These are phyloP conservation scores for Hanseniaspora mollemarum DNA, from an alignment of 805 yeast species.

Conservation along the genomic window DNA sequence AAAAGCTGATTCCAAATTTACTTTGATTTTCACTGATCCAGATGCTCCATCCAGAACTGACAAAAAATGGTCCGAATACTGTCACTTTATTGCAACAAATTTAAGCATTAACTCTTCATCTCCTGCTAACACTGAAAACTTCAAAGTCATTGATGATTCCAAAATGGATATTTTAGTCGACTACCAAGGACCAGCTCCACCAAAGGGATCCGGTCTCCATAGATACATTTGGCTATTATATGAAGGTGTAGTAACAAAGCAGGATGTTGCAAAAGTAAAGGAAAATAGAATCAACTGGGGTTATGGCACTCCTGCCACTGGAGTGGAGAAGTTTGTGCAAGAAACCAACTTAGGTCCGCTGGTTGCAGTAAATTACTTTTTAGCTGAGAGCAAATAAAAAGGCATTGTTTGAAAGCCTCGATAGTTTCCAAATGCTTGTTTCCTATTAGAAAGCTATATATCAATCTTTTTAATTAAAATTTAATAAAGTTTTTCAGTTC, in stretches of 20 bases:
- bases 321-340: conserved; percentile 62
- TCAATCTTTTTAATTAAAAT: too few species aligned
- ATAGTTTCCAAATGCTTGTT: too few species aligned
- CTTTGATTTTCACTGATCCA: conserved; percentile 79
- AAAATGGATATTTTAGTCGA: conserved; percentile 36
- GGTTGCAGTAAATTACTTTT: conserved; percentile 70
- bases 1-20: conserved; percentile 37
- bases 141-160: conserved; percentile 18
- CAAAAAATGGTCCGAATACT: conserved; percentile 77
- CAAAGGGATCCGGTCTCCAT: conserved; percentile 67
- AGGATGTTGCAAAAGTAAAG: conserved; percentile 22
- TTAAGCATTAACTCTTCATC: conserved; percentile 17
- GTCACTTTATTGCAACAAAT: conserved; percentile 59
- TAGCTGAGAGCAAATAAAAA: conserved; percentile 45
- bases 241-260: conserved; percentile 41
- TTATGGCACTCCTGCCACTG: conserved; percentile 66
- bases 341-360: conserved; percentile 39
- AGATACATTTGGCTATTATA: conserved; percentile 70
- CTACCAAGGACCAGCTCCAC: conserved; percentile 85
- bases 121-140: conserved; percentile 6
- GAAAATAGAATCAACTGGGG: conserved; percentile 51
- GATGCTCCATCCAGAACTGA: conserved; percentile 83
- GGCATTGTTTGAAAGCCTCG: too few species aligned
- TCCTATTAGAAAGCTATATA: too few species aligned
- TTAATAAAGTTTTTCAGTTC: too few species aligned